Base-by-base conservation (phyloP, 2,329 filamentous ascomycete species). In the Amauroascus niger region DNA sequence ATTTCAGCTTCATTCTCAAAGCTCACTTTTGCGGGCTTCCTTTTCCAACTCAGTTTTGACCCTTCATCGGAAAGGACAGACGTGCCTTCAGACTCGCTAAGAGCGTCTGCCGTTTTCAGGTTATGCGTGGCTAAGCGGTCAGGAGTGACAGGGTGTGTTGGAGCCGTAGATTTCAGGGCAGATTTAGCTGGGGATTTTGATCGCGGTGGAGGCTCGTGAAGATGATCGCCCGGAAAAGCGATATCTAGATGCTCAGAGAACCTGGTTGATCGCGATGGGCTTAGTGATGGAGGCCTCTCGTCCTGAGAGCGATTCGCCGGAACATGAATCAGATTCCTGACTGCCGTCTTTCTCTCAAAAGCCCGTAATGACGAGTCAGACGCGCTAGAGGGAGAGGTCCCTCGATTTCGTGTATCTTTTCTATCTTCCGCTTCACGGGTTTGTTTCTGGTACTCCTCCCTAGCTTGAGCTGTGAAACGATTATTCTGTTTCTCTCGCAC, bases 151-250 rank as follows among this genome's bases (percentile, higher is more conserved):
- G 72, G 2, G 74, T 74, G 2, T 76, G 74, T 2, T 77, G 72
- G 50, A 76, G 69, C 20, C 14, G 55, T 41, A 18, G 55, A 24
- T 62, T 84, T 84, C 59, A 84, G 62, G 0, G 80, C 81, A 24
- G 80, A 80, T 62, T 84, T 84, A 11, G 71, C 78, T 4, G 81
- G 81, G 6, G 81, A 84, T 3, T 80, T 65, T 2, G 80, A 81
- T 52, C 81, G 73, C 24, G 76, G 72, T 13, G 78, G 79, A 16
- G 81, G 81, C 49, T 80, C 73, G 60, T 83, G 81, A 53, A 75
- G 72, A 43, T 73, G 66, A 5, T 74, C 75, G 24, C 68, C 68
- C 2, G 71, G 63, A 14, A 74, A 67, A 22, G 77, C 72, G 6
- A 79, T 69, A 6, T 67, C 67, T 2, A 80, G 71, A 43, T 74